phyloP scores from a whole-genome alignment of 2,329 filamentous ascomycete species.

The Hypoxylon sp. region DNA sequence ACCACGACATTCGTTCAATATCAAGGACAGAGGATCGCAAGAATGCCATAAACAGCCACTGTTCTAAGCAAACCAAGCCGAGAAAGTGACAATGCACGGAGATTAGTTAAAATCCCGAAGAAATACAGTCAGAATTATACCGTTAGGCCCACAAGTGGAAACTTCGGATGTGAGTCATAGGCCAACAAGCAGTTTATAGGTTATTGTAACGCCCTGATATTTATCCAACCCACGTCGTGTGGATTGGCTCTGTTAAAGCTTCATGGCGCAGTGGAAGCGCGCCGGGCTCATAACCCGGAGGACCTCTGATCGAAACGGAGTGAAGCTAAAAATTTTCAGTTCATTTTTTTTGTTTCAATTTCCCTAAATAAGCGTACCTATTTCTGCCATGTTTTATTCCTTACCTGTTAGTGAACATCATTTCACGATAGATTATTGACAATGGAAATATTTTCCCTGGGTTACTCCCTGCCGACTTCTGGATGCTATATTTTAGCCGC shows the following conservation, averaged over 20 bases:
- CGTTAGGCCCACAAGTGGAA: not conserved
- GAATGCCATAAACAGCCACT: not conserved
- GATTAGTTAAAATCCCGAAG: not conserved
- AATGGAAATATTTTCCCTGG: too few species aligned
- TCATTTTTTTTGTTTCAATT: not conserved
- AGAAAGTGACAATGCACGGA: not conserved
- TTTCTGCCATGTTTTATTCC: not conserved
- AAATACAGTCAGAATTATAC: not conserved
- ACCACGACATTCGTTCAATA: too few species aligned
- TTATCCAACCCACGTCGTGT: not conserved
- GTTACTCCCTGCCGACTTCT: too few species aligned
- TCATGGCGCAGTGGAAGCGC: slow-evolving; percentile 39
- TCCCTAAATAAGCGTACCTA: not conserved
- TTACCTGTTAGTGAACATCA: too few species aligned
- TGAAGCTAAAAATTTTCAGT: slow-evolving; percentile 22
- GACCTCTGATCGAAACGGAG: slow-evolving; percentile 38
- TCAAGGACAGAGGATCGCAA: not conserved
- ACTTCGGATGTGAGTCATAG: slow-evolving; percentile 4
- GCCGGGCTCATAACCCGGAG: slow-evolving; percentile 39
- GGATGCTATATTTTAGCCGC: too few species aligned
- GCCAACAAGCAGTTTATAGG: not conserved
- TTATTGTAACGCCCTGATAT: not conserved
- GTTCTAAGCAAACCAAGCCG: not conserved
- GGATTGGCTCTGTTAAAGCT: slow-evolving; percentile 6
- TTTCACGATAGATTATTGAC: too few species aligned